Conservation (phyloP, 352 stramenopile genomes). For the Globisporangium echinulatum region DNA sequence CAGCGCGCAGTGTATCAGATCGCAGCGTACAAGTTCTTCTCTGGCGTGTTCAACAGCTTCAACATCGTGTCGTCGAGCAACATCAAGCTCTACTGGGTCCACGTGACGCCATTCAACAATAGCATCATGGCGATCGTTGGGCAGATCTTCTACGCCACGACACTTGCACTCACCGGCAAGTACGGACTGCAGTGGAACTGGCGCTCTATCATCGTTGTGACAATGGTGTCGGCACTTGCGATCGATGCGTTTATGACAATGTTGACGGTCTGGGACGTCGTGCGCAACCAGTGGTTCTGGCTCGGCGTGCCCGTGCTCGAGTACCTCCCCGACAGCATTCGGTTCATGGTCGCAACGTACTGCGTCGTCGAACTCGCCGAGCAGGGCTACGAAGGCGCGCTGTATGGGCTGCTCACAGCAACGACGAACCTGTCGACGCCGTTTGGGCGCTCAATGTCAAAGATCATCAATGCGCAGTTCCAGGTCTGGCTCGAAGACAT, state of each 20-base stretch:
- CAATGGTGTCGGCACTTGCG: constrained; percentile 27
- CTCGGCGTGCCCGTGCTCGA: constrained; percentile 46
- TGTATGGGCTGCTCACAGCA: constrained; percentile 48
- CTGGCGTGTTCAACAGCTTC: constrained; percentile 48
- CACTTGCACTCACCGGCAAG: constrained; percentile 34
- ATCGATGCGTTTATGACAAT: constrained; percentile 50
- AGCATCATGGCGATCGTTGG: constrained; percentile 45
- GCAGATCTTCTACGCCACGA: constrained; percentile 41
- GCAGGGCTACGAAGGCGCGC: constrained; percentile 39
- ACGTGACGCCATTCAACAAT: constrained; percentile 47
- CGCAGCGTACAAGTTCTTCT: constrained; percentile 59
- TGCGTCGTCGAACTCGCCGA: constrained; percentile 54
- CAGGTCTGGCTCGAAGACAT: constrained; percentile 51
- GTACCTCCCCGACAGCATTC: constrained; percentile 38
- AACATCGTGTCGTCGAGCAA: constrained; percentile 43
- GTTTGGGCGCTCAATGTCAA: constrained; percentile 39
- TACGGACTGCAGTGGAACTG: constrained; percentile 53
- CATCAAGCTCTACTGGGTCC: constrained; percentile 48
- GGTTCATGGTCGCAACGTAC: constrained; percentile 55
- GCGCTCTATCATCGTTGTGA: constrained; percentile 36
- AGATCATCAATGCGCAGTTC: constrained; percentile 49
- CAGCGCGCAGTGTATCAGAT: constrained; percentile 60
- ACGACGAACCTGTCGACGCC: constrained; percentile 41
- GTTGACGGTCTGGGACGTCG: constrained; percentile 39
- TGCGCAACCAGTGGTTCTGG: constrained; percentile 61